phyloP scores from a whole-genome alignment of 2,329 filamentous ascomycete genomes.

The Nemania sp. region DNA sequence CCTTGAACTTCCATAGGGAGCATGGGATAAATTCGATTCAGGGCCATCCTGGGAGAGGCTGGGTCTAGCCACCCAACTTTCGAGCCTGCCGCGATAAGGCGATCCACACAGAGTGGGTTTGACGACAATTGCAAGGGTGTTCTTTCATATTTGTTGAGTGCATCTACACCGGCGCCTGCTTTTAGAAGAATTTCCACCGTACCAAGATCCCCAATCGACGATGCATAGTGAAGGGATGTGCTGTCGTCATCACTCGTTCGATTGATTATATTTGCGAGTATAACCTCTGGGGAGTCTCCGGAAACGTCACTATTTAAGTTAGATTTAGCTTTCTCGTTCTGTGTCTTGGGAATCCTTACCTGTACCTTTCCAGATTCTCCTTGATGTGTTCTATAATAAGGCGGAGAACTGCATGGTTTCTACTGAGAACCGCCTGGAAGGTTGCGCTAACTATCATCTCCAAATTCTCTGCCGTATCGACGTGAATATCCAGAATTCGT shows the following conservation, averaged over 20 bases:
- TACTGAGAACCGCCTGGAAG: not conserved
- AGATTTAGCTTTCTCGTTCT: not conserved
- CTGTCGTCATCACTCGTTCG: no score
- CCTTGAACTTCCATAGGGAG: not conserved
- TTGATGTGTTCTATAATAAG: not conserved
- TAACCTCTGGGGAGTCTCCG: not conserved
- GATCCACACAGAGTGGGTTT: not conserved
- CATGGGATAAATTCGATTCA: not conserved
- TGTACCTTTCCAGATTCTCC: conserved; percentile 1
- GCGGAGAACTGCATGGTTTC: not conserved
- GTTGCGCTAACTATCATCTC: not conserved
- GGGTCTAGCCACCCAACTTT: conserved; percentile 6
- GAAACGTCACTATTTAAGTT: not conserved
- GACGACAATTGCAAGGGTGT: not conserved
- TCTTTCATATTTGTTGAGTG: not conserved
- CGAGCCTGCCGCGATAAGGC: not conserved
- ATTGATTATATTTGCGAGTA: conserved; percentile 1
- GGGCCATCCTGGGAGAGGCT: not conserved
- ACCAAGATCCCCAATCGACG: not conserved
- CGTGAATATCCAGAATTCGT: not conserved
- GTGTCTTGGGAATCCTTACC: not conserved
- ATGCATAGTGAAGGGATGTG: not conserved
- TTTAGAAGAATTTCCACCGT: not conserved
- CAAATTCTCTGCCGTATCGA: not conserved
- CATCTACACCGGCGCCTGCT: conserved; percentile 7